A percentile compares a stretch with the other conserved stretches of the same genome.
These are phyloP conservation scores for Colletotrichum cuscutae DNA, from an alignment of 2,329 filamentous ascomycete genomes.

Conservation along the genomic window DNA sequence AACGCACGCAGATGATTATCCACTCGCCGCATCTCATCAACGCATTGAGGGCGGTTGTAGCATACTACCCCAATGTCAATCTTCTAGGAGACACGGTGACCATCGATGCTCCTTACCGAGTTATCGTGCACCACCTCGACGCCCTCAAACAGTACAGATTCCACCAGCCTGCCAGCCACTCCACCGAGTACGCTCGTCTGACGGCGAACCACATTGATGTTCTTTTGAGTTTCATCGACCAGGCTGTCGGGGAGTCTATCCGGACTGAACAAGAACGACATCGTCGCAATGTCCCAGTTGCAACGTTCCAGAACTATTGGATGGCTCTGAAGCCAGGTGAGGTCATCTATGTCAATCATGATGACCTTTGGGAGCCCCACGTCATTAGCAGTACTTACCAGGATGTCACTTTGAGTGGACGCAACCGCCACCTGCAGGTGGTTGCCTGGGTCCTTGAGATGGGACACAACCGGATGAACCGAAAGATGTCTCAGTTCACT, in stretches of 20 bases:
- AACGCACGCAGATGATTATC: slow-evolving; percentile 53
- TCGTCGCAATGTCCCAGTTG: slow-evolving; percentile 47
- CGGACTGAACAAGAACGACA: slow-evolving; percentile 54
- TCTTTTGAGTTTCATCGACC: slow-evolving; percentile 55
- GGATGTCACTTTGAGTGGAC: neutral
- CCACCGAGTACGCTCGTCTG: slow-evolving; percentile 50
- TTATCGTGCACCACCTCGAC: slow-evolving; percentile 58
- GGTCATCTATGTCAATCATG: slow-evolving; percentile 53
- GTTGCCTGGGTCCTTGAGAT: slow-evolving; percentile 55
- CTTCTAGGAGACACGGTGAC: slow-evolving; percentile 49
- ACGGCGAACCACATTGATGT: slow-evolving; percentile 57
- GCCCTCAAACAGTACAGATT: slow-evolving; percentile 54
- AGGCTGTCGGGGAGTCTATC: slow-evolving; percentile 49
- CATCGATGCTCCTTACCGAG: slow-evolving; percentile 57
- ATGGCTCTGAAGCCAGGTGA: slow-evolving; percentile 57
- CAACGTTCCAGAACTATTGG: slow-evolving; percentile 59
- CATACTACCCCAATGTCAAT: slow-evolving; percentile 56
- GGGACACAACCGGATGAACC: slow-evolving; percentile 45
- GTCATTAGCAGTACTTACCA: slow-evolving; percentile 49
- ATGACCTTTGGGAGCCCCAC: slow-evolving; percentile 53
- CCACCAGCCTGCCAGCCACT: slow-evolving; percentile 53
- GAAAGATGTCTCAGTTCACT: slow-evolving; percentile 49
- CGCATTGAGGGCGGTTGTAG: slow-evolving; percentile 58
- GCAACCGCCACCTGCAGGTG: slow-evolving; percentile 37
- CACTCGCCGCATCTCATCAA: slow-evolving; percentile 57